Evolutionary conservation across 495 filamentous ascomycete genomes (phyloP).

Genomic region (Tetracladium marchalianum): DNA sequence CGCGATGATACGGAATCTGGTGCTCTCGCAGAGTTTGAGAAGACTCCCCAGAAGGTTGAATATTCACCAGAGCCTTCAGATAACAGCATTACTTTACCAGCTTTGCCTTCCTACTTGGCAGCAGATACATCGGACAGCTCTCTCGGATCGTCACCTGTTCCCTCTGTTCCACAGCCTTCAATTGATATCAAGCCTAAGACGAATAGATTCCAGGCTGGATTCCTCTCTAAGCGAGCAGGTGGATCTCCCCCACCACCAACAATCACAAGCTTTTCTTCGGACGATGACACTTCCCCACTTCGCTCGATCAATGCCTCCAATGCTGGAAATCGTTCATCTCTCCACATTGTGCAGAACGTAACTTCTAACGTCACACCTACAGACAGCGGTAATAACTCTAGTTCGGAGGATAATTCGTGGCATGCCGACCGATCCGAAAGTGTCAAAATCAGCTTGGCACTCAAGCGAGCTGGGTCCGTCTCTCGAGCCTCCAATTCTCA

Average conservation of each 20-base stretch:
- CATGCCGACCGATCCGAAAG: conserved; percentile 39
- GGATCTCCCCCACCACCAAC: conserved; percentile 59
- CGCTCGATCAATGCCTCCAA: conserved; percentile 53
- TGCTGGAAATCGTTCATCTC: conserved; percentile 43
- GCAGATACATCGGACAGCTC: conserved; percentile 29
- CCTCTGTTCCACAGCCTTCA: conserved; percentile 34
- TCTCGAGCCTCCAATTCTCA: conserved; percentile 21
- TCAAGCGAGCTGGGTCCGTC: conserved; percentile 43
- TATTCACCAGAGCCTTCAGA: conserved; percentile 42
- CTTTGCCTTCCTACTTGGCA: conserved; percentile 28
- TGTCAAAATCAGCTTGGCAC: conserved; percentile 50
- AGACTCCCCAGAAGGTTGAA: conserved; percentile 62
- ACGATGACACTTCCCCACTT: conserved; percentile 56
- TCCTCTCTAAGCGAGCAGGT: conserved; percentile 60
- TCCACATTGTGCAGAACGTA: conserved; percentile 38
- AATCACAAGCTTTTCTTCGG: conserved; percentile 46
- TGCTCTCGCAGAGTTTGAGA: conserved; percentile 76
- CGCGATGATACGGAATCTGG: conserved; percentile 82
- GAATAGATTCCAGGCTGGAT: conserved; percentile 84
- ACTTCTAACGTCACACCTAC: conserved; percentile 34
- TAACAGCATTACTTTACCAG: conserved; percentile 25
- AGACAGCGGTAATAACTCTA: conserved; percentile 35
- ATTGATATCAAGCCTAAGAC: conserved; percentile 47
- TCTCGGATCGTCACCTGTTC: conserved; percentile 48
- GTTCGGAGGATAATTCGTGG: conserved; percentile 28